Percentiles rank a stretch among this genome's conserved stretches.
Evolutionary conservation across 768 basidiomycete species (phyloP).

Genomic region (Pleurotus giganteus): DNA sequence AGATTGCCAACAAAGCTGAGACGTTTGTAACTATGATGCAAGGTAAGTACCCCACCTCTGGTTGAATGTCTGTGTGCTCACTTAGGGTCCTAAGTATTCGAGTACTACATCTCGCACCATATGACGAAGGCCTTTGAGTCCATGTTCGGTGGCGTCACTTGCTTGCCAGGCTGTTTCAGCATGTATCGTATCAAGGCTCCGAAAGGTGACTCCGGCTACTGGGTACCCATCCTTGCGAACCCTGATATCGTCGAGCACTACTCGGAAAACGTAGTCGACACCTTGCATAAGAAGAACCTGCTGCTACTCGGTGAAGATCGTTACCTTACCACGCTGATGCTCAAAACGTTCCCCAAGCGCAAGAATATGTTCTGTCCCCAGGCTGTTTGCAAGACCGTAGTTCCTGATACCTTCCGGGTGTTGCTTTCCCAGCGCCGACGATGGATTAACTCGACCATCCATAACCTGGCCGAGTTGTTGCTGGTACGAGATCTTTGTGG

Average conservation of each 20-base stretch:
- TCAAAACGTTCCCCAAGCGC: slow-evolving; percentile 99
- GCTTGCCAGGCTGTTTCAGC: slow-evolving; percentile 98
- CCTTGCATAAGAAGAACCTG: slow-evolving; percentile 98
- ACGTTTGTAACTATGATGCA: slow-evolving; percentile 99
- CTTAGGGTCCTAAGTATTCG: slow-evolving; percentile 67
- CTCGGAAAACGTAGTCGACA: slow-evolving; percentile 99
- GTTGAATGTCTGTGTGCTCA: slow-evolving; percentile 10
- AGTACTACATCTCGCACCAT: slow-evolving; percentile 99
- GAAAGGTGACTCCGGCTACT: slow-evolving; percentile 94
- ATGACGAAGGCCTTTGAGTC: slow-evolving; percentile 99
- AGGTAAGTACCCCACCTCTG: slow-evolving; percentile 52
- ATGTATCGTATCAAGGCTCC: slow-evolving; percentile 99
- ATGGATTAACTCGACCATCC: slow-evolving; percentile 99
- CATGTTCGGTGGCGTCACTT: slow-evolving; percentile 99
- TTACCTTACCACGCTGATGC: slow-evolving; percentile 94
- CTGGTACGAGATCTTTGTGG: slow-evolving; percentile 98
- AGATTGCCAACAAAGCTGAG: slow-evolving; percentile 98
- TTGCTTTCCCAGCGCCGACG: slow-evolving; percentile 94
- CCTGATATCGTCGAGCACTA: slow-evolving; percentile 99
- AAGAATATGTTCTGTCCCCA: slow-evolving; percentile 99
- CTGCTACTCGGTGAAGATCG: slow-evolving; percentile 98
- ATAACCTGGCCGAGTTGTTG: slow-evolving; percentile 93
- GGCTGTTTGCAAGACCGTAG: slow-evolving; percentile 98
- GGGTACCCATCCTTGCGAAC: slow-evolving; percentile 98
- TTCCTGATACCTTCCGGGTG: slow-evolving; percentile 93